These are phyloP conservation scores for Euphorbia pulcherrima DNA, from an alignment of 345 rosid species.

Conservation along the genomic window DNA sequence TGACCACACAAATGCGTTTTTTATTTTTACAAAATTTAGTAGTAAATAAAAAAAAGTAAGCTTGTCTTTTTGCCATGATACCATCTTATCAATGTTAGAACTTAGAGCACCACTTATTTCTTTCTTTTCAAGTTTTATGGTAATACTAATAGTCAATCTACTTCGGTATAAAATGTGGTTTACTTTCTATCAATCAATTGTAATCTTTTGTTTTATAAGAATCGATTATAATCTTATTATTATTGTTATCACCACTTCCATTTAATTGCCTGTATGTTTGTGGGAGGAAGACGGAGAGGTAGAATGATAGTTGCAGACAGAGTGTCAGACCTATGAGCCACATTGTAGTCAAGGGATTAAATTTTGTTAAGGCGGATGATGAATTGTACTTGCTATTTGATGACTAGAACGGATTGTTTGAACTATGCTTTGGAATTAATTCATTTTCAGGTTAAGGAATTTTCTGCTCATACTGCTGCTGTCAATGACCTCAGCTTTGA, in stretches of 20 bases:
- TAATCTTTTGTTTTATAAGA: too few relatives aligned
- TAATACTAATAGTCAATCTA: background rate
- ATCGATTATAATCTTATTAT: background rate
- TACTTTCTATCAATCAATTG: background rate
- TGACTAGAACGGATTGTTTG: slow-evolving; percentile 9
- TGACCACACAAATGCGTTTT: background rate
- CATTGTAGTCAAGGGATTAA: background rate
- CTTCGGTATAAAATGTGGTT: background rate
- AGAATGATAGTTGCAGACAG: background rate
- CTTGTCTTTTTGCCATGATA: background rate
- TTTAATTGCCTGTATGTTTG: background rate
- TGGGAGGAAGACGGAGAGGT: background rate
- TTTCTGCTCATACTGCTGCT: slow-evolving; percentile 65
- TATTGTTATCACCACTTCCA: background rate
- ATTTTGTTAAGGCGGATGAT: slow-evolving; percentile 8
- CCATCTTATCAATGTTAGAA: too few relatives aligned
- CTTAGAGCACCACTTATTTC: background rate
- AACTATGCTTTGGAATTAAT: slow-evolving; percentile 1
- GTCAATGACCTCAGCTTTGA: slow-evolving; percentile 97
- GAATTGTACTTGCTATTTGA: background rate
- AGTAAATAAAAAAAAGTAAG: background rate
- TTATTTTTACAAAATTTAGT: background rate
- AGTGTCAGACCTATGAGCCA: background rate
- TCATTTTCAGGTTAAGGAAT: slow-evolving; percentile 69
- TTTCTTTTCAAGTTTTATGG: slow-evolving; percentile 2